Conservation (phyloP, 177 flowering plant genomes). For the Telopea speciosissima region DNA sequence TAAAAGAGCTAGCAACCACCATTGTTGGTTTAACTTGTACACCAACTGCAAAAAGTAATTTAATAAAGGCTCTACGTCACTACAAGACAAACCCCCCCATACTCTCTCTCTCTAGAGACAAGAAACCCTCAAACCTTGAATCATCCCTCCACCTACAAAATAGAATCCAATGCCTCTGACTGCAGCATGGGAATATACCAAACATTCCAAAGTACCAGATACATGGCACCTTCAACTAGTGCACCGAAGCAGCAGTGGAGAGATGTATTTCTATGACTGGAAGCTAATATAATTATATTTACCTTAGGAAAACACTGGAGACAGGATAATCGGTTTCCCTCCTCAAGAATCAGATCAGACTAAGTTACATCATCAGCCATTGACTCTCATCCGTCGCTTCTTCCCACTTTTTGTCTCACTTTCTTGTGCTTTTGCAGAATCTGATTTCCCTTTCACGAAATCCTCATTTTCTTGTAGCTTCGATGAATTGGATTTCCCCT, state of each 20-base stretch:
- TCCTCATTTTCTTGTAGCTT: constrained; percentile 28
- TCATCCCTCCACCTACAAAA: too few species aligned
- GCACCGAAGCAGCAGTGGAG: too few species aligned
- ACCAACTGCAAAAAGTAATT: neutral
- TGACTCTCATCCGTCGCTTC: constrained; percentile 30
- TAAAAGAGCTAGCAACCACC: neutral
- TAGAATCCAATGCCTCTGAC: too few species aligned
- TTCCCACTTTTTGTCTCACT: constrained; percentile 25
- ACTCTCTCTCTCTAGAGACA: too few species aligned
- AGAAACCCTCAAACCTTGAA: too few species aligned
- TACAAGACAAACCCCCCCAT: too few species aligned
- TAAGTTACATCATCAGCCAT: neutral
- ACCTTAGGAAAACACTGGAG: neutral
- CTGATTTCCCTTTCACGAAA: constrained; percentile 21
- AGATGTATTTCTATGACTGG: too few species aligned
- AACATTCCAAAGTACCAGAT: too few species aligned
- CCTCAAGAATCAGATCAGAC: neutral
- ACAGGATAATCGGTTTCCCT: neutral
- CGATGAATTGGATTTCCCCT: constrained; percentile 28
- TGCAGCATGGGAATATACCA: too few species aligned
- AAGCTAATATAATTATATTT: neutral
- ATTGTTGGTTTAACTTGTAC: neutral
- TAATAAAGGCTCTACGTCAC: neutral
- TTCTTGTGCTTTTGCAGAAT: constrained; percentile 26
- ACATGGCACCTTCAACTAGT: too few species aligned